phyloP scores from a whole-genome alignment of 2,329 filamentous ascomycete genomes.

The Aspergillus clavatus region DNA sequence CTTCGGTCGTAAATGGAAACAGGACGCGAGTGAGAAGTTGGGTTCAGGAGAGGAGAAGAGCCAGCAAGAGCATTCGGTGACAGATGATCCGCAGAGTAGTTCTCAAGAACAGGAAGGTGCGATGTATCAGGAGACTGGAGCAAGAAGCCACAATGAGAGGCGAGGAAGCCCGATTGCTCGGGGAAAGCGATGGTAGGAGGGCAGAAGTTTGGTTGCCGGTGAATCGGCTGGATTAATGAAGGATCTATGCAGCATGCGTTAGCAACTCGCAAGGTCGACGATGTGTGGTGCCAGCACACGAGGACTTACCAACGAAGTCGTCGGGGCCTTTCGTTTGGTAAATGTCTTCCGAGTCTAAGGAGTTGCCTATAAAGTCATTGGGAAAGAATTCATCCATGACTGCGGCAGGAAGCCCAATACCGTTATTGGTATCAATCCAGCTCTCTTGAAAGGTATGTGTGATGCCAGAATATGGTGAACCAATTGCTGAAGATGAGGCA shows the following conservation, averaged over 20 bases:
- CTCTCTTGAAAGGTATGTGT: constrained; percentile 56
- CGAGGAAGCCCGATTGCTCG: constrained; percentile 28
- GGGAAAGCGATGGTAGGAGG: constrained; percentile 31
- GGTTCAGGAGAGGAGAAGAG: constrained; percentile 62
- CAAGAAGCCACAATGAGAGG: constrained; percentile 27
- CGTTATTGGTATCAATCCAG: constrained; percentile 51
- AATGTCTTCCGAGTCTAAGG: constrained; percentile 42
- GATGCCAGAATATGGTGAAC: constrained; percentile 61
- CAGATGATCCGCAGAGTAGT: constrained; percentile 25
- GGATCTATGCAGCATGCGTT: constrained; percentile 44
- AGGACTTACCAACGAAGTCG: constrained; percentile 30
- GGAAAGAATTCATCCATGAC: constrained; percentile 57
- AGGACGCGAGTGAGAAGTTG: constrained; percentile 53
- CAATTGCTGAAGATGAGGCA: constrained; percentile 61
- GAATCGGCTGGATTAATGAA: constrained; percentile 52
- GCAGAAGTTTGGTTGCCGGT: constrained; percentile 25
- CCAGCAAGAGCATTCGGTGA: constrained; percentile 12
- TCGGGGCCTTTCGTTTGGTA: constrained; percentile 42
- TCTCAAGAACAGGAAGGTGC: constrained; percentile 27
- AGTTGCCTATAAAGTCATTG: constrained; percentile 45
- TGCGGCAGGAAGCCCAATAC: constrained; percentile 59
- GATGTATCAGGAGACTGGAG: constrained; percentile 36
- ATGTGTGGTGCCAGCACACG: not conserved
- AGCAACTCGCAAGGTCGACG: not conserved
- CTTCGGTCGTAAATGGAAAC: constrained; percentile 49